phyloP scores from a whole-genome alignment of 2,329 filamentous ascomycete genomes.

The Hawksworthiomyces lignivorus region DNA sequence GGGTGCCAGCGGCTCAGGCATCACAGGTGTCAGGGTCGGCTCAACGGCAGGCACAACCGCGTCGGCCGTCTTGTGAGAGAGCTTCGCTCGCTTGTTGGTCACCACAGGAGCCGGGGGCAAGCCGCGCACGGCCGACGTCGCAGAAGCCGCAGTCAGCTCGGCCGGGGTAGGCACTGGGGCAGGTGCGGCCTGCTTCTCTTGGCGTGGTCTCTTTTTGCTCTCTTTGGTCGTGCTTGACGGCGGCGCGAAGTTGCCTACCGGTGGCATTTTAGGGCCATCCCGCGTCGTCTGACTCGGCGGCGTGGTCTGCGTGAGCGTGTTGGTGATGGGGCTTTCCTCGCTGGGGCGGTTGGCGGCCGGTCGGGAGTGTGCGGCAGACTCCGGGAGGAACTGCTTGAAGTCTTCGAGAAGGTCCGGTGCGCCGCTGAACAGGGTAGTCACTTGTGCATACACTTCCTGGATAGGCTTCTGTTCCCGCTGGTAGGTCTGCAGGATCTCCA shows the following conservation, averaged over 20 bases:
- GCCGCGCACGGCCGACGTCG: constrained; percentile 29
- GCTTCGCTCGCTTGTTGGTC: constrained; percentile 62
- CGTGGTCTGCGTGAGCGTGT: constrained; percentile 45
- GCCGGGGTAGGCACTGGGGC: constrained; percentile 36
- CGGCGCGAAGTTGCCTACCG: constrained; percentile 89
- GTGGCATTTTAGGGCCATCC: constrained; percentile 74
- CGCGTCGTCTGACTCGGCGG: constrained; percentile 41
- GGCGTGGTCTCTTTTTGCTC: constrained; percentile 74
- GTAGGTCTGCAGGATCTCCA: constrained; percentile 96
- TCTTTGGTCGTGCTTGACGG: constrained; percentile 76
- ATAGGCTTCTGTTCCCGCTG: constrained; percentile 97
- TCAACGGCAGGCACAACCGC: constrained; percentile 60
- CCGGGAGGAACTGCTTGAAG: constrained; percentile 96
- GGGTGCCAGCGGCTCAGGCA: constrained; percentile 80
- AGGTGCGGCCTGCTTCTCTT: constrained; percentile 46
- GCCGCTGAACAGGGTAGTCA: constrained; percentile 86
- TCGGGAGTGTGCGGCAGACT: constrained; percentile 59
- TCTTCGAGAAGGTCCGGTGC: constrained; percentile 94
- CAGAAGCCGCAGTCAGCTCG: constrained; percentile 29
- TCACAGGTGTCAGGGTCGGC: constrained; percentile 78
- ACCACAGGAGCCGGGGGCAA: constrained; percentile 23
- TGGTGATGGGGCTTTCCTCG: constrained; percentile 52
- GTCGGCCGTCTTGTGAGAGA: constrained; percentile 58
- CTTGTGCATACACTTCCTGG: constrained; percentile 95
- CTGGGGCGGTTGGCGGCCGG: constrained; percentile 53